A percentile compares a stretch with the other conserved stretches of the same genome.
Conservation (phyloP, 1,284 basidiomycete genomes). For the Microbotryum violaceum region DNA sequence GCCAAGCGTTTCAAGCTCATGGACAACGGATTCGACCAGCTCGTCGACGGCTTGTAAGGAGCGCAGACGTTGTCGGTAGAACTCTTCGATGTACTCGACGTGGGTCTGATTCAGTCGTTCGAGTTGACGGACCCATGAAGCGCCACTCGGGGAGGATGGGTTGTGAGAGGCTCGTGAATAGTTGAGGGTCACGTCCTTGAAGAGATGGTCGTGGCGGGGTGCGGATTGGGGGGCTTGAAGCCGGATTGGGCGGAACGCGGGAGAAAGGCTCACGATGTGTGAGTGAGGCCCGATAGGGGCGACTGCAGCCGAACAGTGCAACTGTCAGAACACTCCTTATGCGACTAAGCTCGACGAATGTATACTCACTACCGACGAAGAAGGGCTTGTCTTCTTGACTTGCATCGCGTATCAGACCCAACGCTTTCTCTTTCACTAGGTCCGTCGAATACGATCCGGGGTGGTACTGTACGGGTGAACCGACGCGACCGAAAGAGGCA, state of each 20-base stretch:
- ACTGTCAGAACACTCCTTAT: neutral
- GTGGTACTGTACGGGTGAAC: conserved; percentile 25
- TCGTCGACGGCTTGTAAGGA: conserved; percentile 38
- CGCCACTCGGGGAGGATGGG: conserved; percentile 34
- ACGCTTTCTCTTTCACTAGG: conserved; percentile 31
- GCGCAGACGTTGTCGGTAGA: conserved; percentile 36
- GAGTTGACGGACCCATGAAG: conserved; percentile 36
- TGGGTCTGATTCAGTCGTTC: conserved; percentile 36
- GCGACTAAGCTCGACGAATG: neutral
- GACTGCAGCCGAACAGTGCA: conserved; percentile 1
- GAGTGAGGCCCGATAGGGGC: conserved; percentile 29
- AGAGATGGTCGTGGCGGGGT: conserved; percentile 34
- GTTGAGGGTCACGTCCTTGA: conserved; percentile 27
- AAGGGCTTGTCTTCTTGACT: conserved; percentile 31
- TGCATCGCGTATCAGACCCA: conserved; percentile 32
- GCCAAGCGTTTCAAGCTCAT: conserved; percentile 34
- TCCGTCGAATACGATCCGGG: conserved; percentile 36
- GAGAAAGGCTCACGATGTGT: conserved; percentile 9
- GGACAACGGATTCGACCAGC: conserved; percentile 36
- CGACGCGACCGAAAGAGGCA: conserved; percentile 10
- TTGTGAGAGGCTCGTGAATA: conserved; percentile 31
- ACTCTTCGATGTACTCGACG: conserved; percentile 40
- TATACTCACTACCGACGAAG: conserved; percentile 32
- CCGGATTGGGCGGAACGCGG: conserved; percentile 1
- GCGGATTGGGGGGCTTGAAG: conserved; percentile 24